phyloP scores from a whole-genome alignment of 148 eudicot species.

The Linanthus parryae region DNA sequence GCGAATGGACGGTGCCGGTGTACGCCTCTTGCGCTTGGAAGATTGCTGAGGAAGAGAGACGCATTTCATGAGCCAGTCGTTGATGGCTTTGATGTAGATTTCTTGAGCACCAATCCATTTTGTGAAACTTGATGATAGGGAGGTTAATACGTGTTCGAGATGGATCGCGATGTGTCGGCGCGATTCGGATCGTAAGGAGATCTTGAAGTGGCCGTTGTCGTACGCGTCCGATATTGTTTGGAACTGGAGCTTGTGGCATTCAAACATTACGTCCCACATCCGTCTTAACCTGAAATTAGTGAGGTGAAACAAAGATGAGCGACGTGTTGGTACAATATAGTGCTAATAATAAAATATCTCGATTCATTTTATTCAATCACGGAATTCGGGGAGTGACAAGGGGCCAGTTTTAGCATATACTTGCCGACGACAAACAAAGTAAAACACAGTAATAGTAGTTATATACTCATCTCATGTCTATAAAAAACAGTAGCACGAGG shows the following conservation, averaged over 20 bases:
- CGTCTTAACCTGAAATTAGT: conserved; percentile 51
- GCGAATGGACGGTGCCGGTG: conserved; percentile 25
- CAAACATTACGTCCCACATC: conserved; percentile 92
- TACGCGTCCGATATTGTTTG: conserved; percentile 44
- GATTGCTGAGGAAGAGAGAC: conserved; percentile 36
- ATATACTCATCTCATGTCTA: too few relatives aligned
- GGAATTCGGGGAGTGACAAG: too few relatives aligned
- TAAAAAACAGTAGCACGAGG: too few relatives aligned
- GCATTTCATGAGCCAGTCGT: conserved; percentile 75
- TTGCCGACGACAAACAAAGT: too few relatives aligned
- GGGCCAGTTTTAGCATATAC: too few relatives aligned
- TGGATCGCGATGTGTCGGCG: conserved; percentile 34
- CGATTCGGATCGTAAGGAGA: conserved; percentile 57
- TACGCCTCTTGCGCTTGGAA: conserved; percentile 38
- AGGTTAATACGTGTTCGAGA: conserved; percentile 44
- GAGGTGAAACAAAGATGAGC: neutral
- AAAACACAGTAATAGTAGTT: too few relatives aligned
- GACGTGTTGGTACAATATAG: neutral
- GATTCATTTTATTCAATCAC: too few relatives aligned
- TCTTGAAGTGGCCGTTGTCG: conserved; percentile 28
- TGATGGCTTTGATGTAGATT: conserved; percentile 52
- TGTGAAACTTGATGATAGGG: conserved; percentile 51
- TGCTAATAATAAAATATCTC: too few relatives aligned
- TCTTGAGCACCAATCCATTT: conserved; percentile 72
- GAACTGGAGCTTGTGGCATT: conserved; percentile 74